A percentile compares a stretch with the other conserved stretches of the same genome.
These are phyloP conservation scores for Abrus pulchellus DNA, from an alignment of 306 rosid genomes.

Conservation along the genomic window DNA sequence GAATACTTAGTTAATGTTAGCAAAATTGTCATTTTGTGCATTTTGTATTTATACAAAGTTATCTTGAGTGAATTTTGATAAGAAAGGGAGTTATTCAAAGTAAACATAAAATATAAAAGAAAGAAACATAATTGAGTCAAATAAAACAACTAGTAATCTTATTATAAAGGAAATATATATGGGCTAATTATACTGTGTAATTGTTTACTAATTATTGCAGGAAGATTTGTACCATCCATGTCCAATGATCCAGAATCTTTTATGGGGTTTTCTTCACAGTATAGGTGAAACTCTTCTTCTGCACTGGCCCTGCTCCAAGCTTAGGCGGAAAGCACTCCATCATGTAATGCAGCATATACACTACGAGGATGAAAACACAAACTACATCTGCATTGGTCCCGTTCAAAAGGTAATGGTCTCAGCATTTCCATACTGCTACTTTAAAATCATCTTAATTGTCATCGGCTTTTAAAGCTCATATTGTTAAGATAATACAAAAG, in stretches of 20 bases:
- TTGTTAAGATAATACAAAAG: neutral
- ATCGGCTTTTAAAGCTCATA: neutral
- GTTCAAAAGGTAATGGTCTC: conserved; percentile 62
- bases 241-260: conserved; percentile 57
- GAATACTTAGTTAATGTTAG: neutral
- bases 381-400: conserved; percentile 77
- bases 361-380: conserved; percentile 71
- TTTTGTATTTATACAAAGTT: neutral
- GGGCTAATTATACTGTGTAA: neutral
- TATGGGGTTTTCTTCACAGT: conserved; percentile 67
- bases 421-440: neutral
- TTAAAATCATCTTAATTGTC: neutral
- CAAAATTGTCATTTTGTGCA: neutral
- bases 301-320: conserved; percentile 71
- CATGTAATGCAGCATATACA: conserved; percentile 73
- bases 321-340: conserved; percentile 67
- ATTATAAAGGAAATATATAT: neutral
- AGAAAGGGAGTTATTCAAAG: neutral
- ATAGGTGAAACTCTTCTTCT: conserved; percentile 68
- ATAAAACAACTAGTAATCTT: neutral
- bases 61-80: neutral
- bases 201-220: conserved; percentile 47
- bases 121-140: neutral
- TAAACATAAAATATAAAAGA: neutral
- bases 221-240: conserved; percentile 70